A percentile compares a stretch with the other conserved stretches of the same genome.
Evolutionary conservation across 2,329 filamentous ascomycete genomes (phyloP).

Genomic region (Stemphylium vesicarium): DNA sequence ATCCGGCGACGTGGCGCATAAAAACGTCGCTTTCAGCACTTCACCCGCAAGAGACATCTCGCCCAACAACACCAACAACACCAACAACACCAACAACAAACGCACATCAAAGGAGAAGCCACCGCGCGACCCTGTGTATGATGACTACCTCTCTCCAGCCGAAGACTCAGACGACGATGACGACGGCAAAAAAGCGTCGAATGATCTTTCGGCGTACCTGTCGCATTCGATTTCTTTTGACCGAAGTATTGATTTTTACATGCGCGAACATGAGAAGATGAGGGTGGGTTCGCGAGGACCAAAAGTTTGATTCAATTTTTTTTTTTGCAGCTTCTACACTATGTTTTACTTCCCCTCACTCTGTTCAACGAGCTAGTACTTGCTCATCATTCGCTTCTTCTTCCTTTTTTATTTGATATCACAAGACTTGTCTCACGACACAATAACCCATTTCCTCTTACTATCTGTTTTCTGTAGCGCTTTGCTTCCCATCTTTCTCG

Average conservation of each 20-base stretch:
- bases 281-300: conserved; percentile 15
- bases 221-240: conserved; percentile 23
- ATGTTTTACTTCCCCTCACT: not conserved
- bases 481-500: no score
- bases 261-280: conserved; percentile 7
- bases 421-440: no score
- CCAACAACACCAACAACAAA: not conserved
- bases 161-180: conserved; percentile 11
- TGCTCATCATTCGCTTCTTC: no score
- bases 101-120: not conserved
- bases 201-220: conserved; percentile 18
- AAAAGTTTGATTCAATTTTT: conserved; percentile 15
- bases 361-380: no score
- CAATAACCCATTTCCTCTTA: no score
- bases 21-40: not conserved
- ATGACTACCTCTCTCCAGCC: conserved; percentile 10
- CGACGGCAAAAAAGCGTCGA: conserved; percentile 1
- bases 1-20: not conserved
- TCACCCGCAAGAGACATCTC: not conserved
- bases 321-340: not conserved
- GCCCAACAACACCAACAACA: not conserved
- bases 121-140: conserved; percentile 2
- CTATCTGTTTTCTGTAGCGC: no score
- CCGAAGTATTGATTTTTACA: conserved; percentile 8
- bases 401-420: no score